Conservation (phyloP, 805 yeast genomes). For the Priceomyces castillae region DNA sequence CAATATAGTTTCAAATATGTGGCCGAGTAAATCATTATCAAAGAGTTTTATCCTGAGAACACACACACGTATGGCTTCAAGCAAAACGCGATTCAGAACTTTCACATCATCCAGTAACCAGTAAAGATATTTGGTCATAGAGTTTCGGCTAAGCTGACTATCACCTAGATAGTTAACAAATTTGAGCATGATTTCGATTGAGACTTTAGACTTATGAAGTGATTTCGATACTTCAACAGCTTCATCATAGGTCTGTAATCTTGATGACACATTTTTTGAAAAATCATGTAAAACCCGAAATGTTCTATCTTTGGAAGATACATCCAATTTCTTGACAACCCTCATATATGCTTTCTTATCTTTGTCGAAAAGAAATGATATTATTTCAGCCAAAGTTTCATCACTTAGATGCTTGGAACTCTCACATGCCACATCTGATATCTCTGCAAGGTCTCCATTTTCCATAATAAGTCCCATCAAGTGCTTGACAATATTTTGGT, state of each 20-base stretch:
- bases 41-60: constrained; percentile 9
- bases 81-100: constrained; percentile 4
- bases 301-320: background rate
- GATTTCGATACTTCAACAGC: background rate
- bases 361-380: background rate
- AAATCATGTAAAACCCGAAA: constrained; percentile 2
- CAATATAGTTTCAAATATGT: constrained; percentile 6
- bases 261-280: background rate
- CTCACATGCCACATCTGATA: constrained; percentile 1
- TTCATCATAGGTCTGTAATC: background rate
- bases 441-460: background rate
- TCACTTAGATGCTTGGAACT: constrained; percentile 1
- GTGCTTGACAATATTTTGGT: constrained; percentile 4
- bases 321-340: constrained; percentile 5
- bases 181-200: constrained; percentile 1
- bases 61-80: constrained; percentile 7
- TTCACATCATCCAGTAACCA: constrained; percentile 1
- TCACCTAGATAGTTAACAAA: background rate
- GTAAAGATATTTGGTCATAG: background rate
- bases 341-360: background rate
- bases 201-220: constrained; percentile 4
- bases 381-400: background rate
- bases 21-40: constrained; percentile 7
- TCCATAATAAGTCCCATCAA: constrained; percentile 1
- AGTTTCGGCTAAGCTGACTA: background rate